Percentiles rank a stretch among this genome's conserved stretches.
These are phyloP conservation scores for Aquilaria agallochum DNA, from an alignment of 441 rosid species.

Conservation along the genomic window DNA sequence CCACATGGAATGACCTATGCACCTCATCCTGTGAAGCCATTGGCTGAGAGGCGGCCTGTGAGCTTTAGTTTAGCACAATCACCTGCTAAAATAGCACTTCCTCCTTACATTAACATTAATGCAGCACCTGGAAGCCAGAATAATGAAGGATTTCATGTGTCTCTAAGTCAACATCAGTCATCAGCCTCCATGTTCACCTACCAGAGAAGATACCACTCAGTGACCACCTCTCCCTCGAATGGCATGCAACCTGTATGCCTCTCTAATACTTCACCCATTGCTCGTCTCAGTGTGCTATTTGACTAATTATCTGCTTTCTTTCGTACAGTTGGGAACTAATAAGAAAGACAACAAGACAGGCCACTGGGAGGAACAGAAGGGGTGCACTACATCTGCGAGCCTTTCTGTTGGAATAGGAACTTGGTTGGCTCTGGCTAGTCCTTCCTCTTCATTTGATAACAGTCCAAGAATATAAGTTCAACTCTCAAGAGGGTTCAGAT, in stretches of 20 bases:
- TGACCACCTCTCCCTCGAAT: constrained; percentile 8
- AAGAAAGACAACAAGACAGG: constrained; percentile 17
- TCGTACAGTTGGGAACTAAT: constrained; percentile 19
- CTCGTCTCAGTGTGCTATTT: background rate
- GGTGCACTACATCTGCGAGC: constrained; percentile 16
- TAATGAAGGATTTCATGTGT: constrained; percentile 10
- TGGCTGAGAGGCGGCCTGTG: constrained; percentile 42
- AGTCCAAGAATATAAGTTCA: background rate
- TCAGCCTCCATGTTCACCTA: constrained; percentile 29
- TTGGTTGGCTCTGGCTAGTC: constrained; percentile 35
- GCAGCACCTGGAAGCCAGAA: constrained; percentile 34
- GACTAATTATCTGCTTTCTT: background rate
- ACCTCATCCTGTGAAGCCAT: constrained; percentile 41
- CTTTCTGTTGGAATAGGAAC: constrained; percentile 18
- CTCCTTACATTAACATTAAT: constrained; percentile 44
- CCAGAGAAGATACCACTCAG: constrained; percentile 32
- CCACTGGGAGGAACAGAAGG: constrained; percentile 17
- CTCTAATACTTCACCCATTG: background rate
- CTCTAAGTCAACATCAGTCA: constrained; percentile 20
- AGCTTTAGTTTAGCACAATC: constrained; percentile 20
- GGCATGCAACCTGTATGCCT: constrained; percentile 22
- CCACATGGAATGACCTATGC: background rate
- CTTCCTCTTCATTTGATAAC: constrained; percentile 17
- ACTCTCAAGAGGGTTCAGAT: no score
- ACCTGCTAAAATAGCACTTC: constrained; percentile 10